Base-by-base conservation (phyloP, 2,329 filamentous ascomycete genomes). In the Zymoseptoria crescenta region DNA sequence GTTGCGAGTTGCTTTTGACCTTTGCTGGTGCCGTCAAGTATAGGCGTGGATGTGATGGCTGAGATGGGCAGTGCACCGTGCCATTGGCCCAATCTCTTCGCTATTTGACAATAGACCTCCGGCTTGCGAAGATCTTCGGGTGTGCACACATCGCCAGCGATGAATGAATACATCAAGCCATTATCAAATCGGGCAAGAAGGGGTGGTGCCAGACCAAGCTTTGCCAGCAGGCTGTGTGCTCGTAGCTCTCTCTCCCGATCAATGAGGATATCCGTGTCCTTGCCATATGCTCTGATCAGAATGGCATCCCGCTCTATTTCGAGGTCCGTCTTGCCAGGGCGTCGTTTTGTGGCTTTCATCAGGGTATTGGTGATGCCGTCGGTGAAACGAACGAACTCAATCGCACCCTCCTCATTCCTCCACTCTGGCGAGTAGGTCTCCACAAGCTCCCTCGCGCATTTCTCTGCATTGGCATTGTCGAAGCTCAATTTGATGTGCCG, bases 351-450 rank as follows among this genome's bases (percentile, higher is more conserved):
- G n/a, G 87, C 86, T 74, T 92, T 92, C 64, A 91, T 80, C 54
- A 93, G 79, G 65, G 92, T 97, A 76, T 99, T 99, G 66, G 94
- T 99, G 77, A 97, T 99, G 71, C 94, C 94, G 70, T 99, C 94
- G 48, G 91, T 99, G 79, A 97, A 99, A 64, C 89, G 87, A 66
- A 91, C 82, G 72, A 97, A 90, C 70, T 94, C 86, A 68, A 99
- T 82, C 50, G 87, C 83, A 59, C 89, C 88, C 64, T 86, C 84
- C 41, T 83, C 79, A 53, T 82, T 81, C 66, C 85, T 81, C 94
- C 94, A 99, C 68, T 95, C 85, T 9, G 92, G 92, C 60, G 87
- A 83, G 62, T 96, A 80, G 28, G 89, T 83, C 67, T 91, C 80
- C 69, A 96, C 86, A 64, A 99, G 84, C 64, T 83, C 83, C 62